phyloP scores from a whole-genome alignment of 2,329 filamentous ascomycete species.

The Ceratocystis lukuohia region DNA sequence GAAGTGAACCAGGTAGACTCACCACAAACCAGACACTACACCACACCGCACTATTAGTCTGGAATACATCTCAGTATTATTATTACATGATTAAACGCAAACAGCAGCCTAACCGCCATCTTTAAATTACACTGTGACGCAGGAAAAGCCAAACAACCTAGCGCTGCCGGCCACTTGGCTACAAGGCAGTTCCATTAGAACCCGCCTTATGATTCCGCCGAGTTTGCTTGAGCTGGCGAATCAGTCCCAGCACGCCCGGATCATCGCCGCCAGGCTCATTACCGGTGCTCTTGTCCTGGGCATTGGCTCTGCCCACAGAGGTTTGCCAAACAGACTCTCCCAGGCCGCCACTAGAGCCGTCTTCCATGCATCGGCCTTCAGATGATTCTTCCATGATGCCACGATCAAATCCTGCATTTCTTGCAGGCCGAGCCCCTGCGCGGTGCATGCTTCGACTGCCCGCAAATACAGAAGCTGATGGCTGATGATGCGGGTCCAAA shows the following conservation, averaged over 20 bases:
- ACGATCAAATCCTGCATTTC: neutral
- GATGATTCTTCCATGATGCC: constrained; percentile 9
- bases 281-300: neutral
- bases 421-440: constrained; percentile 28
- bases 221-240: constrained; percentile 46
- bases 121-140: no score
- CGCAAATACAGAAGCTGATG: constrained; percentile 34
- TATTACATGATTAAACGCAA: no score
- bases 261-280: constrained; percentile 30
- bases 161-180: neutral
- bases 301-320: constrained; percentile 36
- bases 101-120: no score
- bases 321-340: constrained; percentile 50
- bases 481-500: constrained; percentile 64
- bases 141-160: neutral
- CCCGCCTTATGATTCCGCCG: constrained; percentile 37
- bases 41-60: no score
- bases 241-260: constrained; percentile 42
- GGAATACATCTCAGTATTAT: no score
- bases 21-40: no score
- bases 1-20: no score
- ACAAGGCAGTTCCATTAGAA: constrained; percentile 28
- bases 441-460: constrained; percentile 35
- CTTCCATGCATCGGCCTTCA: constrained; percentile 27
- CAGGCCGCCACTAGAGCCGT: constrained; percentile 40